Evolutionary conservation across 2,329 filamentous ascomycete genomes (phyloP).

Genomic region (Aureobasidium mangrovei): DNA sequence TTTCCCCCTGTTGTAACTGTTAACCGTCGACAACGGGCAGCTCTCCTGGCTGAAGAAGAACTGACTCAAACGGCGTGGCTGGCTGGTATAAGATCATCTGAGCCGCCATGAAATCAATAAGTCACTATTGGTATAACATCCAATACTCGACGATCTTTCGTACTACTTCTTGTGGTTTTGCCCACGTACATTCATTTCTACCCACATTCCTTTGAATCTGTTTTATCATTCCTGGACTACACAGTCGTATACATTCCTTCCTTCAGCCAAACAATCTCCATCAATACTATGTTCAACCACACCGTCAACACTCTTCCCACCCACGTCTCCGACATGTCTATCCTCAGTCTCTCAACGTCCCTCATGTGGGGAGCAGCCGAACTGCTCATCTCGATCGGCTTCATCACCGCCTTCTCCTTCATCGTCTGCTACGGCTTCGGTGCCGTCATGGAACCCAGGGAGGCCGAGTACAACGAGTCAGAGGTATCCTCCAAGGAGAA

Average conservation of each 20-base stretch:
- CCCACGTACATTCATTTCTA: background rate
- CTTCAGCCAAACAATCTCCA: background rate
- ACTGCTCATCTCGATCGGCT: conserved; percentile 7
- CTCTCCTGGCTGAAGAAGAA: conserved; percentile 7
- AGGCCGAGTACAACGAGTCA: background rate
- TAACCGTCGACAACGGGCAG: conserved; percentile 7
- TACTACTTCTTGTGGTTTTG: background rate
- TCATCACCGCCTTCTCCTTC: conserved; percentile 10
- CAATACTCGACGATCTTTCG: background rate
- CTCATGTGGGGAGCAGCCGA: conserved; percentile 11
- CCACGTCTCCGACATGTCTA: conserved; percentile 2
- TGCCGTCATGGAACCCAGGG: background rate
- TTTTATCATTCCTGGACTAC: conserved; percentile 10
- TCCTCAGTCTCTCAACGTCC: background rate
- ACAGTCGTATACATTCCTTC: background rate
- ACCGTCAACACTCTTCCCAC: conserved; percentile 10
- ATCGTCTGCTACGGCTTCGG: conserved; percentile 8
- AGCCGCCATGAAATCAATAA: conserved; percentile 8
- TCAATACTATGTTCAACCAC: background rate
- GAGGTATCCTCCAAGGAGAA: conserved; percentile 8
- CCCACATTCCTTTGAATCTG: conserved; percentile 7
- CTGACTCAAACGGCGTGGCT: conserved; percentile 6
- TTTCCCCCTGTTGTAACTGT: conserved; percentile 14
- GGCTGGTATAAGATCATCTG: conserved; percentile 12
- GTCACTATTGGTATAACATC: conserved; percentile 12